Conservation (phyloP, 768 basidiomycete species). For the Leccinum variicolor region DNA sequence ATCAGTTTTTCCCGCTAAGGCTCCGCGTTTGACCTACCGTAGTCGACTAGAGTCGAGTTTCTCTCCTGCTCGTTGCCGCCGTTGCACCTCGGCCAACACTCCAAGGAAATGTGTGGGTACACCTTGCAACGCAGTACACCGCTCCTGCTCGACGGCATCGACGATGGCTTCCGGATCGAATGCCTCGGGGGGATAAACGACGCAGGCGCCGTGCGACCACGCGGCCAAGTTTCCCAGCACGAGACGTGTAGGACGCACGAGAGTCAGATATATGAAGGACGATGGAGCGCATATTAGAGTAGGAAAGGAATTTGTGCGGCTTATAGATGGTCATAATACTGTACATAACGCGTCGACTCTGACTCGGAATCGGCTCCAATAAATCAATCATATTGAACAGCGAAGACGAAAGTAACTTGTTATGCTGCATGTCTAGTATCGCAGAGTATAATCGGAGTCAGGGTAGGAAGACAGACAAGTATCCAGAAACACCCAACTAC, state of each 20-base stretch:
- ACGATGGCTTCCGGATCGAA: conserved; percentile 67
- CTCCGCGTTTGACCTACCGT: conserved; percentile 38
- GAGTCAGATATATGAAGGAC: conserved; percentile 9
- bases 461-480: conserved; percentile 32
- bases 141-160: conserved; percentile 65
- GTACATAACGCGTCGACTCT: not conserved
- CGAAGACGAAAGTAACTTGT: not conserved
- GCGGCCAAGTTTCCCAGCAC: conserved; percentile 79
- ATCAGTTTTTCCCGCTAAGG: not conserved
- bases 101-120: conserved; percentile 86
- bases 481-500: no score
- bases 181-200: conserved; percentile 70
- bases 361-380: not conserved
- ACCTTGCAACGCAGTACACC: conserved; percentile 77
- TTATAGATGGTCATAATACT: not conserved
- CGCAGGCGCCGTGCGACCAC: conserved; percentile 68
- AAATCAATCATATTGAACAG: not conserved
- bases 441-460: conserved; percentile 5
- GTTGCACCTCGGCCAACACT: conserved; percentile 64
- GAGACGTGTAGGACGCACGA: conserved; percentile 47
- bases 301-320: conserved; percentile 19
- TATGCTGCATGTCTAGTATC: conserved; percentile 3
- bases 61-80: conserved; percentile 44
- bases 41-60: conserved; percentile 47
- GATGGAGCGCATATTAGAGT: conserved; percentile 1